Conservation (phyloP, 2,329 filamentous ascomycete genomes). For the Rhytidhysteron rufulum region DNA sequence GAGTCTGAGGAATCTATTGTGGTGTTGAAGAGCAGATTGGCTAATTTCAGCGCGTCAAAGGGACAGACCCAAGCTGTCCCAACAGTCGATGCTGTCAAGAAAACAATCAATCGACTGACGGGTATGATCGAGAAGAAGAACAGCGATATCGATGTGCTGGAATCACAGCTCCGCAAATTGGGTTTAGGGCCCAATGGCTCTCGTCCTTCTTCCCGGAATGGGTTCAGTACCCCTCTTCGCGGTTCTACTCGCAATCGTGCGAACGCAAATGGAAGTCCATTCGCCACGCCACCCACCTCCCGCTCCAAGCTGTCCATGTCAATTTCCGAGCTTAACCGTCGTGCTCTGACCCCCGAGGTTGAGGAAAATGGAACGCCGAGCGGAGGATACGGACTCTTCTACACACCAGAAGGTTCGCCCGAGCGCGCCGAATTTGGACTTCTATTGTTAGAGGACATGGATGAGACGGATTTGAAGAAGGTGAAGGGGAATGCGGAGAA, state of each 20-base stretch:
- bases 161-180: conserved; percentile 77
- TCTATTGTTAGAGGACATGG: conserved; percentile 39
- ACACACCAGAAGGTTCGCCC: conserved; percentile 27
- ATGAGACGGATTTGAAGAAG: conserved; percentile 37
- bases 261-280: conserved; percentile 22
- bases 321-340: conserved; percentile 21
- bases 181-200: conserved; percentile 17
- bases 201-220: conserved; percentile 21
- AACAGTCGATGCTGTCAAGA: conserved; percentile 86
- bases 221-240: conserved; percentile 18
- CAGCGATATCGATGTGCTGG: conserved; percentile 84
- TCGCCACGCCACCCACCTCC: conserved; percentile 34
- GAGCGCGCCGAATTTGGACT: conserved; percentile 18
- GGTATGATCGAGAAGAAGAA: conserved; percentile 87
- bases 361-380: conserved; percentile 15
- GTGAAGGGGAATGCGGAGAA: conserved; percentile 30
- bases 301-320: conserved; percentile 22
- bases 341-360: conserved; percentile 25
- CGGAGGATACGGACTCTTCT: conserved; percentile 32
- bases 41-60: conserved; percentile 51
- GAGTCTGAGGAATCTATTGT: conserved; percentile 78
- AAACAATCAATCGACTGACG: conserved; percentile 90
- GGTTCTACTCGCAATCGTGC: conserved; percentile 12
- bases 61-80: conserved; percentile 53
- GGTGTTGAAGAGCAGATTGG: conserved; percentile 74